phyloP scores from a whole-genome alignment of 495 filamentous ascomycete species.

The Lasiosphaeria hispida region DNA sequence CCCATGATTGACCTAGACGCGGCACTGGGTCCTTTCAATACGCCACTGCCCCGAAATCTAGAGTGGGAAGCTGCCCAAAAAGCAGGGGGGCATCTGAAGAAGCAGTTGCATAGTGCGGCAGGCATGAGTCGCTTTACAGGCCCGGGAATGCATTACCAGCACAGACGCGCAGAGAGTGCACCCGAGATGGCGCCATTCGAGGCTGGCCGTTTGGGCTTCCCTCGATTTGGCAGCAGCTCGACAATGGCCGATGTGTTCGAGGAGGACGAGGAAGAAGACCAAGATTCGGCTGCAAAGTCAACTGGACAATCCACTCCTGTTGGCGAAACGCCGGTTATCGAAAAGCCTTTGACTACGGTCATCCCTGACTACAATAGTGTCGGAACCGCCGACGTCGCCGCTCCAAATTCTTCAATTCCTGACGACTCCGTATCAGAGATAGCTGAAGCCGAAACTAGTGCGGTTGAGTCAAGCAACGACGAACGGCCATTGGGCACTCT shows the following conservation, averaged over 20 bases:
- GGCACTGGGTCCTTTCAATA: conserved; percentile 90
- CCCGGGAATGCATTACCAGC: conserved; percentile 84
- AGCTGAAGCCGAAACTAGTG: too few species aligned
- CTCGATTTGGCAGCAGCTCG: conserved; percentile 60
- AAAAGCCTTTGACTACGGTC: conserved; percentile 11
- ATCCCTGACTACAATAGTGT: neutral
- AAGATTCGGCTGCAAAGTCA: conserved; percentile 24
- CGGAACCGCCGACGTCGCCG: neutral
- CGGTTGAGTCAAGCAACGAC: conserved; percentile 9
- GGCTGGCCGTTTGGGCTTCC: conserved; percentile 56
- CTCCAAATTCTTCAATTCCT: neutral
- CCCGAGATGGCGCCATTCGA: conserved; percentile 86
- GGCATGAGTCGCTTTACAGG: conserved; percentile 70
- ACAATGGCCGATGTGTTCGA: conserved; percentile 90
- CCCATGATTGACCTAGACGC: conserved; percentile 93
- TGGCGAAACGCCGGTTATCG: conserved; percentile 17
- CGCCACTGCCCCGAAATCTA: conserved; percentile 59
- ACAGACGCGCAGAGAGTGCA: conserved; percentile 88
- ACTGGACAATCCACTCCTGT: conserved; percentile 30
- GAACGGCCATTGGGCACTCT: conserved; percentile 15
- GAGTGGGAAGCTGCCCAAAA: conserved; percentile 57
- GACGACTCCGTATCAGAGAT: neutral
- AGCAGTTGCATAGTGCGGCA: conserved; percentile 87
- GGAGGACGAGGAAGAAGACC: conserved; percentile 84
- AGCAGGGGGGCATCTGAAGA: conserved; percentile 61